phyloP scores from a whole-genome alignment of 2,329 filamentous ascomycete genomes.

The Colletotrichum incanum region DNA sequence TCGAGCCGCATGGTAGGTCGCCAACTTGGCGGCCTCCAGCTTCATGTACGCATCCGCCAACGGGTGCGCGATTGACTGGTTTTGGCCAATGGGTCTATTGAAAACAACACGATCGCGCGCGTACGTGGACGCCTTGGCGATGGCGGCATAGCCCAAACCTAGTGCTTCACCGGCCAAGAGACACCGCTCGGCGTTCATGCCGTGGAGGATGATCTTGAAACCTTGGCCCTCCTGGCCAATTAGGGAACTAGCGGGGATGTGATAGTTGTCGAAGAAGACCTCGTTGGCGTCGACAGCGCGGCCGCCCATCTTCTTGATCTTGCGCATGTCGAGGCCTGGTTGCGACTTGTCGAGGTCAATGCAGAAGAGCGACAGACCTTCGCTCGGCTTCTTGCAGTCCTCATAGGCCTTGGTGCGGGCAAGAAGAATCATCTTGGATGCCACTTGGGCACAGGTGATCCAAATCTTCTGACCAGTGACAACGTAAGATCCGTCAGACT shows the following conservation, averaged over 20 bases:
- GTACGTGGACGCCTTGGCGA: conserved; percentile 75
- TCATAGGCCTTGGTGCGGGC: conserved; percentile 82
- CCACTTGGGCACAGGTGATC: conserved; percentile 89
- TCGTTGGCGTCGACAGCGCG: conserved; percentile 88
- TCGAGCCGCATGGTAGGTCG: conserved; percentile 76
- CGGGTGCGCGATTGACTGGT: conserved; percentile 77
- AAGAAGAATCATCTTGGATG: conserved; percentile 86
- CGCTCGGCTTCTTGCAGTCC: conserved; percentile 77
- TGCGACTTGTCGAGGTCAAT: conserved; percentile 78
- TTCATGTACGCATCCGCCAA: conserved; percentile 77
- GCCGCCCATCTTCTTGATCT: conserved; percentile 89
- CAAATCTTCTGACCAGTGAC: conserved; percentile 89
- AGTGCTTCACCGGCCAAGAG: conserved; percentile 85
- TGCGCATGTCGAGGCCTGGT: conserved; percentile 75
- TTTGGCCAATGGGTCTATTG: conserved; percentile 75
- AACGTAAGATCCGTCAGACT: conserved; percentile 71
- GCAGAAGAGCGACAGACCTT: conserved; percentile 85
- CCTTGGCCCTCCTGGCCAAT: conserved; percentile 83
- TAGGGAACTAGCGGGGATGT: conserved; percentile 73
- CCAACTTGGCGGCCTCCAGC: conserved; percentile 76
- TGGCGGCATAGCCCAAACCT: conserved; percentile 82
- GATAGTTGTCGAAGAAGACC: conserved; percentile 88
- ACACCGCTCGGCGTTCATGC: conserved; percentile 86
- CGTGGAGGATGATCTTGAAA: conserved; percentile 84
- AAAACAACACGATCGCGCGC: conserved; percentile 78